Evolutionary conservation across 1,139 yeast species (phyloP).

Genomic region (Scheffersomyces segobiensis): DNA sequence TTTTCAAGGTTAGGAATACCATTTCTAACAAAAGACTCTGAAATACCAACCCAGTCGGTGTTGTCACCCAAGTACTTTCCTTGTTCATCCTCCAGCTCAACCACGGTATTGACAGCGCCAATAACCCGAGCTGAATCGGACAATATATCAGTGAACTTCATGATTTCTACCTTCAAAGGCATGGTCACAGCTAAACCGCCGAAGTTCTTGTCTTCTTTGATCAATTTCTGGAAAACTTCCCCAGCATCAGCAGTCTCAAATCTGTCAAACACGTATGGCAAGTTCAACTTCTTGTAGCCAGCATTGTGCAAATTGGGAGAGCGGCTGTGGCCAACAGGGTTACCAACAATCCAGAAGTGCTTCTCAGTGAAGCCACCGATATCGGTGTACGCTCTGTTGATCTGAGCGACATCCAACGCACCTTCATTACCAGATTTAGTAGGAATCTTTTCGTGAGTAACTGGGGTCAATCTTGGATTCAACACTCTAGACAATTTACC

Average conservation of each 20-base stretch:
- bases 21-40: slow-evolving; percentile 58
- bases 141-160: slow-evolving; percentile 61
- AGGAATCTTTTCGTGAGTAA: slow-evolving; percentile 68
- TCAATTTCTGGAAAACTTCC: slow-evolving; percentile 46
- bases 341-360: slow-evolving; percentile 77
- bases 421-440: slow-evolving; percentile 71
- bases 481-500: slow-evolving; percentile 83
- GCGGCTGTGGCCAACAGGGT: slow-evolving; percentile 81
- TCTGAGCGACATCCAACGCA: slow-evolving; percentile 61
- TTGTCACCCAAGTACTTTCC: slow-evolving; percentile 77
- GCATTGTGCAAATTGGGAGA: slow-evolving; percentile 86
- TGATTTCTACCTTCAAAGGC: slow-evolving; percentile 81
- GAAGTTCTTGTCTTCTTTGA: slow-evolving; percentile 50
- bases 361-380: slow-evolving; percentile 63
- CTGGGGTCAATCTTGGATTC: slow-evolving; percentile 78
- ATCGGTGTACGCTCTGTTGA: slow-evolving; percentile 57
- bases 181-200: slow-evolving; percentile 94
- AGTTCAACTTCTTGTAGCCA: slow-evolving; percentile 66
- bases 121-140: slow-evolving; percentile 73
- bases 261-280: slow-evolving; percentile 72
- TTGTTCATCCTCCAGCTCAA: slow-evolving; percentile 46
- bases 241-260: slow-evolving; percentile 69
- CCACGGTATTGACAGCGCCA: slow-evolving; percentile 93
- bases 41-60: slow-evolving; percentile 95
- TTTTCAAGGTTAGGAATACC: slow-evolving; percentile 55